Conservation (phyloP, 345 rosid species). For the Arabis alpina region DNA sequence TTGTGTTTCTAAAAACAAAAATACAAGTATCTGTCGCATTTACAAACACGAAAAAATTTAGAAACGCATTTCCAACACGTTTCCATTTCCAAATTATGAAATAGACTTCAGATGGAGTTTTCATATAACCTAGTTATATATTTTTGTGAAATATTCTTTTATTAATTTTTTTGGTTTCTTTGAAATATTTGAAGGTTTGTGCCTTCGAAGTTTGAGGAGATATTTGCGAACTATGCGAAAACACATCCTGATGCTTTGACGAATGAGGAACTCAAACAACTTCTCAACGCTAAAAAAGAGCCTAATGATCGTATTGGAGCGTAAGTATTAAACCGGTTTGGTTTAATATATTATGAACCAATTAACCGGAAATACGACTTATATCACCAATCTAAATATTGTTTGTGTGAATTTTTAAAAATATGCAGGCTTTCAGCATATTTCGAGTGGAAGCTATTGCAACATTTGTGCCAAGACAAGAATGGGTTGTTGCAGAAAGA, state of each 20-base stretch:
- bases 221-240: conserved; percentile 59
- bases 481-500: conserved; percentile 71
- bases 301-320: conserved; percentile 61
- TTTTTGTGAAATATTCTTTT: too few relatives aligned
- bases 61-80: too few relatives aligned
- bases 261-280: conserved; percentile 49
- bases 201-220: conserved; percentile 69
- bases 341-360: not conserved
- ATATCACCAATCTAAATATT: too few relatives aligned
- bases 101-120: too few relatives aligned
- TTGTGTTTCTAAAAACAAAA: too few relatives aligned
- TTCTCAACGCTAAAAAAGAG: conserved; percentile 62
- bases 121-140: too few relatives aligned
- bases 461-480: conserved; percentile 66
- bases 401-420: not conserved
- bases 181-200: conserved; percentile 55
- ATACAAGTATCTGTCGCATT: too few relatives aligned
- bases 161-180: not conserved
- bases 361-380: not conserved
- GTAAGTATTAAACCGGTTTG: conserved; percentile 43
- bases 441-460: conserved; percentile 75
- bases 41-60: too few relatives aligned
- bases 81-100: too few relatives aligned
- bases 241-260: conserved; percentile 56
- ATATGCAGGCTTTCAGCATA: conserved; percentile 59